These are phyloP conservation scores for Monilinia aucupariae DNA, from an alignment of 2,329 filamentous ascomycete genomes.

Conservation along the genomic window DNA sequence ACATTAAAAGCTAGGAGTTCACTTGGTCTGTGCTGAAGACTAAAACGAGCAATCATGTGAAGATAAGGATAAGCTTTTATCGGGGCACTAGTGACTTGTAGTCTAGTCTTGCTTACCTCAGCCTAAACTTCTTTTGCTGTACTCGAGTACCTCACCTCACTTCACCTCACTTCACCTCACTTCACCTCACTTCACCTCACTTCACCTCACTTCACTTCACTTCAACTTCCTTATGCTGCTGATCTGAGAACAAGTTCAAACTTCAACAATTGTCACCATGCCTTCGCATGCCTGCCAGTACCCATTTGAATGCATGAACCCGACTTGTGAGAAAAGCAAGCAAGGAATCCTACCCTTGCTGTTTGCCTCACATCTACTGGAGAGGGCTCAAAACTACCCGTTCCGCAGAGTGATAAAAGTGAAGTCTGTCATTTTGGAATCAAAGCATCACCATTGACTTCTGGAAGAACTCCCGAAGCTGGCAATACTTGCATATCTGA, in stretches of 20 bases:
- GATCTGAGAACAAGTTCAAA: no score
- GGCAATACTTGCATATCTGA: not conserved
- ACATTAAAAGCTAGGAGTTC: not conserved
- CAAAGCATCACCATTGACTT: not conserved
- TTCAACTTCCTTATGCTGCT: no score
- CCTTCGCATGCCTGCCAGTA: no score
- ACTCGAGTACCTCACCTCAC: no score
- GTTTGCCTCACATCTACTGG: not conserved
- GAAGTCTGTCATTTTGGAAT: slow-evolving; percentile 1
- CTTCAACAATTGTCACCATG: no score
- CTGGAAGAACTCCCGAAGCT: not conserved
- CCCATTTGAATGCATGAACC: not conserved
- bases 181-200: not conserved
- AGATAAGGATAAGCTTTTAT: not conserved
- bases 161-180: not conserved
- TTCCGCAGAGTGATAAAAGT: not conserved
- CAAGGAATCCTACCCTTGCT: not conserved
- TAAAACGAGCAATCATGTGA: not conserved
- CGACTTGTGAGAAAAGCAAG: not conserved
- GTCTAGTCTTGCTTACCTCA: no score
- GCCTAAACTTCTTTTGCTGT: no score
- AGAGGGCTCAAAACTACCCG: not conserved
- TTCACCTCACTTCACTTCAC: not conserved
- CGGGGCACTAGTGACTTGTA: no score
- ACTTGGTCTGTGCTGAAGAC: not conserved